Percentiles rank a stretch among this genome's conserved stretches.
phyloP scores from a whole-genome alignment of 1,139 yeast species.

The Arxiozyma slooffiae region DNA sequence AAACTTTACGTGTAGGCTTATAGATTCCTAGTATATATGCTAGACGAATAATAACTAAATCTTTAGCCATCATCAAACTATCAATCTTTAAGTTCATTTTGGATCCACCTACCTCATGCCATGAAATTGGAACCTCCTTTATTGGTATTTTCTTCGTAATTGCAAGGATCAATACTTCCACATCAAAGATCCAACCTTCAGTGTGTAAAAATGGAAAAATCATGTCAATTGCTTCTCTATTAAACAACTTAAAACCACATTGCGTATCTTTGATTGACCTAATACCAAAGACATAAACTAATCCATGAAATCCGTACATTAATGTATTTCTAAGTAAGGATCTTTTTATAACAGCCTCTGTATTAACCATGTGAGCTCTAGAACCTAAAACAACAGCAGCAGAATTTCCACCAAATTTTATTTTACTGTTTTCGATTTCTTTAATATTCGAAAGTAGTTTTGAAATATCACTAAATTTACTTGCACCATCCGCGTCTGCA shows the following conservation, averaged over 20 bases:
- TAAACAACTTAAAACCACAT: conserved; percentile 92
- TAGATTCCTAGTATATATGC: conserved; percentile 84
- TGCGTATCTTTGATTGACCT: conserved; percentile 84
- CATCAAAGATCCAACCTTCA: conserved; percentile 97
- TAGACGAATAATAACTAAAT: conserved; percentile 78
- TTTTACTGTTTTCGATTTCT: conserved; percentile 19
- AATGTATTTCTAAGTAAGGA: conserved; percentile 78
- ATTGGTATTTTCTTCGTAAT: conserved; percentile 57
- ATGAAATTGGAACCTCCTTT: conserved; percentile 73
- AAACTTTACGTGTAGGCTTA: conserved; percentile 20
- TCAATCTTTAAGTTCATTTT: conserved; percentile 88
- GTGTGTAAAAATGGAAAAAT: conserved; percentile 92
- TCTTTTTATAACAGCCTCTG: conserved; percentile 92
- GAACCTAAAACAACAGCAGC: conserved; percentile 80
- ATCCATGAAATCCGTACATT: conserved; percentile 85
- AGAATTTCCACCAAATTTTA: neutral
- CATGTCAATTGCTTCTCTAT: conserved; percentile 48
- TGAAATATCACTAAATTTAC: conserved; percentile 60
- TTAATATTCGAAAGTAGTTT: conserved; percentile 42
- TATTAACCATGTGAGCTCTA: conserved; percentile 91
- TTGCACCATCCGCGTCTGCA: conserved; percentile 98
- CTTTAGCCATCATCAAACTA: conserved; percentile 90
- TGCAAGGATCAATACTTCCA: conserved; percentile 77
- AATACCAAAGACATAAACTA: conserved; percentile 83
- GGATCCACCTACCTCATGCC: conserved; percentile 97